Evolutionary conservation across 2,329 filamentous ascomycete genomes (phyloP).

Genomic region (Diplocarpon rosae): DNA sequence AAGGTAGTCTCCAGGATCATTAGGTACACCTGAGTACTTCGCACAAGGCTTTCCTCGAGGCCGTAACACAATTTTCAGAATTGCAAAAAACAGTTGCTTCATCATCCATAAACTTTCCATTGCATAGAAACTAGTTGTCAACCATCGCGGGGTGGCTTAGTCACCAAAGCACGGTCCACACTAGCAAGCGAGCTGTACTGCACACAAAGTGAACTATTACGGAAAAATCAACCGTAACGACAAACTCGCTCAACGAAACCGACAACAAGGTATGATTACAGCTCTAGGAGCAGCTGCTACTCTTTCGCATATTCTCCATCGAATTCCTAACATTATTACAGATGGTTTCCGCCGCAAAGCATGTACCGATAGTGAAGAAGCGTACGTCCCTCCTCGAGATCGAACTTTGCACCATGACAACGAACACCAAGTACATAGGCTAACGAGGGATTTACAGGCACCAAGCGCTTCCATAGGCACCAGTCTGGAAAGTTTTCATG

Average conservation of each 20-base stretch:
- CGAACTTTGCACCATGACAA: slow-evolving; percentile 5
- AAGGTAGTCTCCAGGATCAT: too few relatives aligned
- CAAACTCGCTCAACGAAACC: slow-evolving; percentile 21
- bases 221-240: slow-evolving; percentile 15
- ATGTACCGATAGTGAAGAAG: slow-evolving; percentile 99
- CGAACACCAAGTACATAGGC: neutral
- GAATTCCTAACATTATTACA: slow-evolving; percentile 29
- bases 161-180: too few relatives aligned
- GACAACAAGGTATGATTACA: slow-evolving; percentile 24
- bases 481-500: slow-evolving; percentile 50
- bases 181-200: too few relatives aligned
- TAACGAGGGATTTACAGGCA: slow-evolving; percentile 45
- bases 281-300: neutral
- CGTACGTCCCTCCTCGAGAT: slow-evolving; percentile 52
- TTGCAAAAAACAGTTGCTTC: too few relatives aligned
- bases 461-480: slow-evolving; percentile 92
- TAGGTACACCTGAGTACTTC: too few relatives aligned
- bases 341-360: slow-evolving; percentile 99
- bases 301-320: neutral
- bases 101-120: too few relatives aligned
- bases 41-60: too few relatives aligned
- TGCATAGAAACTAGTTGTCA: too few relatives aligned
- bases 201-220: too few relatives aligned
- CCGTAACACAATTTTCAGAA: too few relatives aligned
- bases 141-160: too few relatives aligned